Evolutionary conservation across 1,284 basidiomycete genomes (phyloP).

Genomic region (Irpex lacteus): DNA sequence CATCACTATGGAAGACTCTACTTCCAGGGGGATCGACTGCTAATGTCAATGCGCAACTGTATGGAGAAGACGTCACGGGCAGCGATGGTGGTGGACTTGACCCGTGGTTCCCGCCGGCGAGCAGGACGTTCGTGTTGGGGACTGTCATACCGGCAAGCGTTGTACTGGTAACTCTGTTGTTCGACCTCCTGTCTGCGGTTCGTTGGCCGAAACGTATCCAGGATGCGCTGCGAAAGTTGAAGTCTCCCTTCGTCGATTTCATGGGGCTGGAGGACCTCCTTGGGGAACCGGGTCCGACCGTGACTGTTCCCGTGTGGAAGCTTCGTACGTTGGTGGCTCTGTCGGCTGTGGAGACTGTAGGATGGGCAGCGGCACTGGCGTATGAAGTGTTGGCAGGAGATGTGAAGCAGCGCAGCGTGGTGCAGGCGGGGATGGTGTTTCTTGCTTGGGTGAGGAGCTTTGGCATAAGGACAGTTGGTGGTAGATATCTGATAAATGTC

Average conservation of each 20-base stretch:
- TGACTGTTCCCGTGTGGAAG: conserved; percentile 30
- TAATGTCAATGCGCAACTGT: background rate
- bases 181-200: conserved; percentile 6
- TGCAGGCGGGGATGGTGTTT: conserved; percentile 19
- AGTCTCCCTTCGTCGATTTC: conserved; percentile 51
- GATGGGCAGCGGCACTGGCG: conserved; percentile 32
- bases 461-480: background rate
- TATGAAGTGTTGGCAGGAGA: conserved; percentile 30
- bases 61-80: background rate
- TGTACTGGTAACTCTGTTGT: conserved; percentile 26
- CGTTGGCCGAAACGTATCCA: conserved; percentile 24
- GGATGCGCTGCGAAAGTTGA: conserved; percentile 27
- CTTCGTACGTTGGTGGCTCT: conserved; percentile 34
- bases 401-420: conserved; percentile 5
- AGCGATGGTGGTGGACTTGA: background rate
- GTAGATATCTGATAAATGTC: background rate
- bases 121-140: conserved; percentile 22
- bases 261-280: conserved; percentile 49
- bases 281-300: conserved; percentile 32
- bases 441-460: conserved; percentile 26
- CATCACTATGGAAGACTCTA: background rate
- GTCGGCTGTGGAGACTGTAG: conserved; percentile 32
- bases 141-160: conserved; percentile 33
- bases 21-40: background rate
- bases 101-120: conserved; percentile 8